phyloP scores from a whole-genome alignment of 768 basidiomycete genomes.

The Leccinum rimulosum region DNA sequence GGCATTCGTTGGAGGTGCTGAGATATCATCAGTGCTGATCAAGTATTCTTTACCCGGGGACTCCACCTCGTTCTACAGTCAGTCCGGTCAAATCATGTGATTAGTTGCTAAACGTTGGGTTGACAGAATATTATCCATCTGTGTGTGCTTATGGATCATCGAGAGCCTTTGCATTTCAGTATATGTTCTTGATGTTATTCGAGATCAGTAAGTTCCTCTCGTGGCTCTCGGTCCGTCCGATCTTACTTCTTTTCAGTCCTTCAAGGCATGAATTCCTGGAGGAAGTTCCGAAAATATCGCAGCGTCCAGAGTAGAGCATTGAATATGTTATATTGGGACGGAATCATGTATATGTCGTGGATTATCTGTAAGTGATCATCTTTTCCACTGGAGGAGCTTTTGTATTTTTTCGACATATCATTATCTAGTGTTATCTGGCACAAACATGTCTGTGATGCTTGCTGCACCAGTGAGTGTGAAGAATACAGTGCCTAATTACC shows the following conservation, averaged over 20 bases:
- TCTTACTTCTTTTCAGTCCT: slow-evolving; percentile 17
- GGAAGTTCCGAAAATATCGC: slow-evolving; percentile 23
- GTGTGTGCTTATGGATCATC: slow-evolving; percentile 17
- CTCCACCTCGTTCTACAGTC: slow-evolving; percentile 17
- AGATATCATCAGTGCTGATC: background rate
- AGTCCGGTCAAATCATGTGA: slow-evolving; percentile 3
- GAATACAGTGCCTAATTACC: background rate
- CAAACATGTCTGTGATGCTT: too few species aligned
- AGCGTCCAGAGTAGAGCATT: slow-evolving; percentile 11
- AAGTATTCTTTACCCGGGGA: slow-evolving; percentile 16
- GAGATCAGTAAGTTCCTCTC: slow-evolving; percentile 20
- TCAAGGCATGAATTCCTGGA: slow-evolving; percentile 26
- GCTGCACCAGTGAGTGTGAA: slow-evolving; percentile 15
- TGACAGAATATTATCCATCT: slow-evolving; percentile 22
- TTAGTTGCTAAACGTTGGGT: background rate
- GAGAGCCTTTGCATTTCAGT: slow-evolving; percentile 14
- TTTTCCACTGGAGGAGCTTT: background rate
- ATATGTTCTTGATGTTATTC: slow-evolving; percentile 17
- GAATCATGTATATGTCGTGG: slow-evolving; percentile 28
- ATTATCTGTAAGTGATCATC: slow-evolving; percentile 14
- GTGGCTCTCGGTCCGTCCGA: background rate
- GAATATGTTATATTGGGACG: slow-evolving; percentile 26
- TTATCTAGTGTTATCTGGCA: too few species aligned
- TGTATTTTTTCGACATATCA: background rate
- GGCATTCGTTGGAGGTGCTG: slow-evolving; percentile 13